A percentile compares a stretch with the other conserved stretches of the same genome.
Evolutionary conservation across 768 basidiomycete genomes (phyloP).

Genomic region (Lactarius psammicola): DNA sequence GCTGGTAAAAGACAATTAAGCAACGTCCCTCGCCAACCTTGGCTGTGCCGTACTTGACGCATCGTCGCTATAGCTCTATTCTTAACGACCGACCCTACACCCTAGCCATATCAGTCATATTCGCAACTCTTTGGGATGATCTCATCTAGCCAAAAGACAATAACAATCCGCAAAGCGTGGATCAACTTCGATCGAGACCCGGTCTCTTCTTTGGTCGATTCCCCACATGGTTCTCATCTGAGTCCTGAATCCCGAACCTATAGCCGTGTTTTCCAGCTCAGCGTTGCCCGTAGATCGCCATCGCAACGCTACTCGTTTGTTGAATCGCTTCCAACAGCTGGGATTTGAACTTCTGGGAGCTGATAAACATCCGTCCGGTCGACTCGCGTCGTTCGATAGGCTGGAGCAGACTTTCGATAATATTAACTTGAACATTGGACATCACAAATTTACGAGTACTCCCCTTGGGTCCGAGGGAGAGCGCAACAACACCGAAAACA

Average conservation of each 20-base stretch:
- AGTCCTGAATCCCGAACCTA: not conserved
- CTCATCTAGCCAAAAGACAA: not conserved
- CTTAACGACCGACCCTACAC: not conserved
- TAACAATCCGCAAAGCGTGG: not conserved
- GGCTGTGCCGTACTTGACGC: not conserved
- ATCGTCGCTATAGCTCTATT: not conserved
- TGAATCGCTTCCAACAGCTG: not conserved
- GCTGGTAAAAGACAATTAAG: conserved; percentile 22
- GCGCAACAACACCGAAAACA: no score
- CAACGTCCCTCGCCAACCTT: not conserved
- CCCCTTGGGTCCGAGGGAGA: no score
- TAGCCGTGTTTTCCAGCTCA: not conserved
- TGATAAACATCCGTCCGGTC: not conserved
- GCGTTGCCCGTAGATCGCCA: not conserved
- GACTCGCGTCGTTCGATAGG: not conserved
- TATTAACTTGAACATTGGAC: not conserved
- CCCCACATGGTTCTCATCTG: not conserved
- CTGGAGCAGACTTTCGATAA: no score
- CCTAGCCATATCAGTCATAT: not conserved
- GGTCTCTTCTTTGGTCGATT: not conserved
- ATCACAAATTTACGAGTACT: not conserved
- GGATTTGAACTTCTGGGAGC: not conserved
- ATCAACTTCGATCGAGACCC: not conserved
- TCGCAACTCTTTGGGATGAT: not conserved
- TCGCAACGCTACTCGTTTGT: conserved; percentile 11